phyloP scores from a whole-genome alignment of 129 eudicot genomes.

The Tagetes erecta region DNA sequence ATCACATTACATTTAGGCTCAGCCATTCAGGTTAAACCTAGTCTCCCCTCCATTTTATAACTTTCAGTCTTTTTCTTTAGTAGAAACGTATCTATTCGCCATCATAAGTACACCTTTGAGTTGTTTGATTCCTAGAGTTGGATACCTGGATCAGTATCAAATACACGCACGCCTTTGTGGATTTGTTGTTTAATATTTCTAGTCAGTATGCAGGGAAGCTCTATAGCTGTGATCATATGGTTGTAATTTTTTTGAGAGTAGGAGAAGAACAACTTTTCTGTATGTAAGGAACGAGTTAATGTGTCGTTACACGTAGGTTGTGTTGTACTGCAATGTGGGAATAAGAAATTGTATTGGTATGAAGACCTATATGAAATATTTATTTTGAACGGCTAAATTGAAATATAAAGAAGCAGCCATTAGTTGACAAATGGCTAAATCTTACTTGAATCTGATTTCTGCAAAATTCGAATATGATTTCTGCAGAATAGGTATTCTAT shows the following conservation, averaged over 20 bases:
- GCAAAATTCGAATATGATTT: too few species aligned
- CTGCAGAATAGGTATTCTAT: too few species aligned
- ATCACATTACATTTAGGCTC: constrained; percentile 6
- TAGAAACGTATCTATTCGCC: constrained; percentile 11
- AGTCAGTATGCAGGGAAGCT: not conserved
- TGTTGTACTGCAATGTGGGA: not conserved
- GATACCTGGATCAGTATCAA: constrained; percentile 29
- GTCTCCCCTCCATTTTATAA: not conserved
- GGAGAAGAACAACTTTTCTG: not conserved
- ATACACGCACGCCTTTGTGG: not conserved
- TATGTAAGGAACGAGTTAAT: not conserved
- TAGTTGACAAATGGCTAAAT: not conserved
- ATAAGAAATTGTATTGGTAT: not conserved
- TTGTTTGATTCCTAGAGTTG: constrained; percentile 16
- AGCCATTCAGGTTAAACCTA: not conserved
- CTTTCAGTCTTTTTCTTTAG: not conserved
- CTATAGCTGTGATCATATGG: constrained; percentile 6
- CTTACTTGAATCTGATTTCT: not conserved
- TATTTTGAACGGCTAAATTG: not conserved
- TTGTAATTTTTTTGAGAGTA: not conserved
- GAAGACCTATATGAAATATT: not conserved
- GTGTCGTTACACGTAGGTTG: not conserved
- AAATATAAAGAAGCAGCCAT: too few species aligned
- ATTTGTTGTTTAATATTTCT: not conserved
- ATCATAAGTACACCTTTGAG: constrained; percentile 8